Conservation (phyloP, 2,329 filamentous ascomycete species). For the Trichothecium roseum region DNA sequence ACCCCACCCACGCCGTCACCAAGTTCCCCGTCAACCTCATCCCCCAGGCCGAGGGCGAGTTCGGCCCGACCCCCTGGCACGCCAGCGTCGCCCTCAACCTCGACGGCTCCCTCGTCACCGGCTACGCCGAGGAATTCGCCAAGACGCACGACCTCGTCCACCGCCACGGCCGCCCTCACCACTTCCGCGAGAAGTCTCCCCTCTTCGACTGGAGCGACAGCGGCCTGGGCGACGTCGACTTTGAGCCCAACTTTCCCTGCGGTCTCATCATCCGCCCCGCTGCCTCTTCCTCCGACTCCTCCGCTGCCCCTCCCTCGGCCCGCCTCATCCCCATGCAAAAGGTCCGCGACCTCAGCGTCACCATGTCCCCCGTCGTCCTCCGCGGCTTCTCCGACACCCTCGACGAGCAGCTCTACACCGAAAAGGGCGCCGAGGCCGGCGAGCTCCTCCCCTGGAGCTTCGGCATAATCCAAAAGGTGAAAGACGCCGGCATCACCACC, state of each 20-base stretch:
- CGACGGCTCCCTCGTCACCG: slow-evolving; percentile 14
- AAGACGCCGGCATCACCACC: not conserved
- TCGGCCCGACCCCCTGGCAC: slow-evolving; percentile 21
- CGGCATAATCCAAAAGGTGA: slow-evolving; percentile 2
- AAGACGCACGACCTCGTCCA: slow-evolving; percentile 21
- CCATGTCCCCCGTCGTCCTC: too few relatives aligned
- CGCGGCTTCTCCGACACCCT: too few relatives aligned
- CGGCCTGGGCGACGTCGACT: slow-evolving; percentile 4
- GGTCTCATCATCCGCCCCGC: slow-evolving; percentile 6
- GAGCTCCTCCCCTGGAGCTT: slow-evolving; percentile 1
- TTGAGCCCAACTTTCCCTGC: slow-evolving; percentile 9
- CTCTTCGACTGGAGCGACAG: slow-evolving; percentile 12
- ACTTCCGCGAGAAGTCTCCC: slow-evolving; percentile 22
- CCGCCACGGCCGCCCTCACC: slow-evolving; percentile 20
- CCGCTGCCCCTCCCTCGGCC: not conserved
- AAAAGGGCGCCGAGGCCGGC: too few relatives aligned
- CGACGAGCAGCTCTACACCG: too few relatives aligned
- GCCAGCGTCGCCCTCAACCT: slow-evolving; percentile 19
- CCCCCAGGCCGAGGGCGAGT: slow-evolving; percentile 10
- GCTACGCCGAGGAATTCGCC: slow-evolving; percentile 10
- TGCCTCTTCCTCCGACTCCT: too few relatives aligned
- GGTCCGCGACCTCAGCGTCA: too few relatives aligned
- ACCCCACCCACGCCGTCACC: not conserved
- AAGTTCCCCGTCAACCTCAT: slow-evolving; percentile 11
- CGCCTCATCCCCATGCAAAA: not conserved